Conservation (phyloP, 768 basidiomycete genomes). For the Xerocomellus dryophilus region DNA sequence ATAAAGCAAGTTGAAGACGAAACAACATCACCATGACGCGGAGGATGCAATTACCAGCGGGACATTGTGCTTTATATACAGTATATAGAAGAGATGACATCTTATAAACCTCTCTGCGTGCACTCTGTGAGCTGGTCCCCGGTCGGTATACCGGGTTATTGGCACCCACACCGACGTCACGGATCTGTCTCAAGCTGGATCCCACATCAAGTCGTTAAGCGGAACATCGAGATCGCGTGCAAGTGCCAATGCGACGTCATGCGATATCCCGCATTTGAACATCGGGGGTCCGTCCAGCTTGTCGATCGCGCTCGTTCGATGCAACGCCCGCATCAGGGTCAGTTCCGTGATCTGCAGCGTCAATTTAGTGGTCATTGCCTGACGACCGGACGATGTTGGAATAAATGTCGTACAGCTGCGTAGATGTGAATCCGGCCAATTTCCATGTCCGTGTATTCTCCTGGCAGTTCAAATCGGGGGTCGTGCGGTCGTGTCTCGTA, state of each 20-base stretch:
- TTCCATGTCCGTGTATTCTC: slow-evolving; percentile 77
- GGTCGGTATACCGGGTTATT: too few species aligned
- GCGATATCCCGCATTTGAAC: slow-evolving; percentile 72
- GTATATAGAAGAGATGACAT: too few species aligned
- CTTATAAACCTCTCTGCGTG: background rate
- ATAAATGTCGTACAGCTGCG: slow-evolving; percentile 55
- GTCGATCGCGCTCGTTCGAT: slow-evolving; percentile 58
- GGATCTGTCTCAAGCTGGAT: slow-evolving; percentile 33
- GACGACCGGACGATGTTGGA: background rate
- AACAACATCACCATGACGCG: too few species aligned
- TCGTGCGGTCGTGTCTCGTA: slow-evolving; percentile 43
- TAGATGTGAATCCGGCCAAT: slow-evolving; percentile 57
- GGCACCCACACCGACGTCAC: background rate
- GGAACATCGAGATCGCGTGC: slow-evolving; percentile 58
- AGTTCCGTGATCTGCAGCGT: slow-evolving; percentile 60
- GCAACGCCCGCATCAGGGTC: slow-evolving; percentile 59
- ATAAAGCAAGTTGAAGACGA: too few species aligned
- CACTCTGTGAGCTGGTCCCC: background rate
- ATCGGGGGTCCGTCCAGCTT: slow-evolving; percentile 65
- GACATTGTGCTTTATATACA: too few species aligned
- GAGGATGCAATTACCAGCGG: too few species aligned
- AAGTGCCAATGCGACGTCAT: slow-evolving; percentile 50
- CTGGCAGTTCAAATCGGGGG: slow-evolving; percentile 52
- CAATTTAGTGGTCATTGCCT: background rate
- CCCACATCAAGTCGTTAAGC: slow-evolving; percentile 69